Conservation (phyloP, 2,329 filamentous ascomycete species). For the Penicillium sclerotiorum region DNA sequence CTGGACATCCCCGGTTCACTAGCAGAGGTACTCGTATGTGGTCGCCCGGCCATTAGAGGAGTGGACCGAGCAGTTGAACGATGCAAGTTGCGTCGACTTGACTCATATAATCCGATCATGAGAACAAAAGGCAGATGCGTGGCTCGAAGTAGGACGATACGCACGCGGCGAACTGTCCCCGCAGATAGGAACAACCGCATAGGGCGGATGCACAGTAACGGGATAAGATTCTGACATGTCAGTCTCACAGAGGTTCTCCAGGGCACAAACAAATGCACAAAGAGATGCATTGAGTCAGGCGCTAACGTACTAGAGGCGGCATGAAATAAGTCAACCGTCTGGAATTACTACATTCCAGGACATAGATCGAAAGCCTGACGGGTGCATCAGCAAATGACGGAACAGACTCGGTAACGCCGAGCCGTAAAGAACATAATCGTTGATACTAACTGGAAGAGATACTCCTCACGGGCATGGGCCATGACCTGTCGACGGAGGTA, state of each 20-base stretch:
- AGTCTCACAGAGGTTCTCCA: constrained; percentile 13
- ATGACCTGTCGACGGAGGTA: constrained; percentile 51
- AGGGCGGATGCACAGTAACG: constrained; percentile 59
- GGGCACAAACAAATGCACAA: constrained; percentile 10
- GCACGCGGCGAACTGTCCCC: constrained; percentile 55
- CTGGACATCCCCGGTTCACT: constrained; percentile 27
- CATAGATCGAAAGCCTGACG: constrained; percentile 46
- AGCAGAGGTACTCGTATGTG: constrained; percentile 22
- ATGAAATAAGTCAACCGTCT: constrained; percentile 51
- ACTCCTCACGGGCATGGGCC: constrained; percentile 64
- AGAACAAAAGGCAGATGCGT: constrained; percentile 62
- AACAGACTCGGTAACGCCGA: background rate
- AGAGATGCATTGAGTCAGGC: constrained; percentile 7
- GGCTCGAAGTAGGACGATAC: constrained; percentile 61
- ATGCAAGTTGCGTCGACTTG: constrained; percentile 29
- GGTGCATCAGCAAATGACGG: constrained; percentile 5
- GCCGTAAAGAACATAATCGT: background rate
- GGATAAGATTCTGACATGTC: constrained; percentile 58
- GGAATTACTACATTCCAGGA: constrained; percentile 50
- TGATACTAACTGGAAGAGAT: constrained; percentile 59
- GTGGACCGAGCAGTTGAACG: constrained; percentile 17
- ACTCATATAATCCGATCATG: constrained; percentile 60
- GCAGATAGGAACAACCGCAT: constrained; percentile 60
- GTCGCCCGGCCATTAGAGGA: constrained; percentile 24
- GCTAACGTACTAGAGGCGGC: constrained; percentile 46